Percentiles rank a stretch among this genome's conserved stretches.
Evolutionary conservation across 805 yeast species (phyloP).

Genomic region (Ogataea chonburiensis): DNA sequence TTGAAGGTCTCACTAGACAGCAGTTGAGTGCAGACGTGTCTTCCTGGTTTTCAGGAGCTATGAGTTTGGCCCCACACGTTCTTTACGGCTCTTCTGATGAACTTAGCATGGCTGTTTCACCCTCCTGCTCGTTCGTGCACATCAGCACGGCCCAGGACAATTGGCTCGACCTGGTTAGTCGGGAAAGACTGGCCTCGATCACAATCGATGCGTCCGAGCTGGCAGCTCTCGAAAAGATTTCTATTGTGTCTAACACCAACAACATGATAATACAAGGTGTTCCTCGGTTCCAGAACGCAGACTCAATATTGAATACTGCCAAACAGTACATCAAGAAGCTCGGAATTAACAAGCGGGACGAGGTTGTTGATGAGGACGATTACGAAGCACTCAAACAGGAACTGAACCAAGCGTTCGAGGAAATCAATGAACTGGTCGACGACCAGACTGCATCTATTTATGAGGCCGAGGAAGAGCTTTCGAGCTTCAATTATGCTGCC

Average conservation of each 20-base stretch:
- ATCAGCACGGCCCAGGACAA: conserved; percentile 5
- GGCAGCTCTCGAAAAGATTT: conserved; percentile 11
- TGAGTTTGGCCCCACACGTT: conserved; percentile 25
- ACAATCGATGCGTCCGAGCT: conserved; percentile 7
- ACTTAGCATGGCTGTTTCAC: conserved; percentile 8
- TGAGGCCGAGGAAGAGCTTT: conserved; percentile 10
- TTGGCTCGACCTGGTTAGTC: conserved; percentile 13
- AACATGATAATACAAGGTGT: conserved; percentile 35
- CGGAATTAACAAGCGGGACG: conserved; percentile 18
- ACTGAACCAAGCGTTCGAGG: conserved; percentile 32
- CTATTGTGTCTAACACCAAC: conserved; percentile 12
- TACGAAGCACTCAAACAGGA: conserved; percentile 29
- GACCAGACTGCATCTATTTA: conserved; percentile 28
- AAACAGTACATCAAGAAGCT: conserved; percentile 16
- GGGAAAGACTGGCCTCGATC: conserved; percentile 5
- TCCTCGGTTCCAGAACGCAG: conserved; percentile 24
- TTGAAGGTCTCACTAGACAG: conserved; percentile 22
- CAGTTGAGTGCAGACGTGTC: conserved; percentile 20
- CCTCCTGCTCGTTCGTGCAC: conserved; percentile 9
- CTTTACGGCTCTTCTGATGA: conserved; percentile 18
- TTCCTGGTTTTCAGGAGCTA: conserved; percentile 10
- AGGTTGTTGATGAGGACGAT: conserved; percentile 25
- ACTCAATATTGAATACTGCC: conserved; percentile 21
- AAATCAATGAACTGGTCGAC: conserved; percentile 28
- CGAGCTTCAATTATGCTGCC: conserved; percentile 1